Percentiles rank a stretch among this genome's conserved stretches.
Conservation (phyloP, 164 flowering plant genomes). For the Saururus chinensis region DNA sequence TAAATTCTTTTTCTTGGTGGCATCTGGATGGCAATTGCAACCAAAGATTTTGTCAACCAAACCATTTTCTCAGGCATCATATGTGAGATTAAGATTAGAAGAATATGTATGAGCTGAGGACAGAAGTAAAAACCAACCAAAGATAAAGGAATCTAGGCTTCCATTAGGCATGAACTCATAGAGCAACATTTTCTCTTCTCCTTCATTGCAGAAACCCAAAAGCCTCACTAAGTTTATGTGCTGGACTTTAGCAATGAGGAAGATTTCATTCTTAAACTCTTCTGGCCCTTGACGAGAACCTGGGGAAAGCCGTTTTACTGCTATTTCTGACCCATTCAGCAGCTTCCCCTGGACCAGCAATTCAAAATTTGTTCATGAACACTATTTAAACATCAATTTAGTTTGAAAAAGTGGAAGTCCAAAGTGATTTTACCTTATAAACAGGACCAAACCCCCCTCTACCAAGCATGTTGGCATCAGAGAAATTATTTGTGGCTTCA, state of each 20-base stretch:
- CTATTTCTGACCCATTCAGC: not conserved
- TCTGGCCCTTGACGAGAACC: constrained; percentile 4
- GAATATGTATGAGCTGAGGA: not conserved
- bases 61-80: not conserved
- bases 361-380: not conserved
- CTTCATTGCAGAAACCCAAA: constrained; percentile 8
- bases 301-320: not conserved
- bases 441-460: constrained; percentile 5
- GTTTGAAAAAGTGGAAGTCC: not conserved
- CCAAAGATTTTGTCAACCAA: not conserved
- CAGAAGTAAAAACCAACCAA: constrained; percentile 6
- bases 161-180: constrained; percentile 1
- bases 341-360: not conserved
- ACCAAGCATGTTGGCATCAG: constrained; percentile 3
- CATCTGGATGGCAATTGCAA: not conserved
- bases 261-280: constrained; percentile 10
- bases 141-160: constrained; percentile 4
- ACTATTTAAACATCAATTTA: not conserved
- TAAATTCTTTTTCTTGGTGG: not conserved
- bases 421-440: not conserved
- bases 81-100: too few relatives aligned
- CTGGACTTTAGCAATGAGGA: constrained; percentile 7
- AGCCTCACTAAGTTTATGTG: constrained; percentile 7
- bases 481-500: not conserved
- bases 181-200: not conserved